phyloP scores from a whole-genome alignment of 768 basidiomycete species.

The Tremella yokohamensis region DNA sequence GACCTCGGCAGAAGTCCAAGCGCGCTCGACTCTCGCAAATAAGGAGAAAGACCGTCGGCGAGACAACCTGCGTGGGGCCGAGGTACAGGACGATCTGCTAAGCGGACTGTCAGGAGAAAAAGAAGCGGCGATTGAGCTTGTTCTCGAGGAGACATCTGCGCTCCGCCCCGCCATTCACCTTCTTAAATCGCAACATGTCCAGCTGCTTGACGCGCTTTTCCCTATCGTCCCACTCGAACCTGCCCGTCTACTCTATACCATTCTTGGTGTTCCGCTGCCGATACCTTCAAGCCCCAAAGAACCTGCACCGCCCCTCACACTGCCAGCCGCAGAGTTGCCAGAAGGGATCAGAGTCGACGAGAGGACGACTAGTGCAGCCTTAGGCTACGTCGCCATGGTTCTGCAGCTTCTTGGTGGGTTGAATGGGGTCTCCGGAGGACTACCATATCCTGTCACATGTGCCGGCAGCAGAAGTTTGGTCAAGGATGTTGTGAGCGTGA shows the following conservation, averaged over 20 bases:
- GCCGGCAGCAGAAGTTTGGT: conserved; percentile 87
- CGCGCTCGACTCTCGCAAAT: conserved; percentile 50
- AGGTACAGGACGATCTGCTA: conserved; percentile 17
- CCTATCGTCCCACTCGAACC: conserved; percentile 83
- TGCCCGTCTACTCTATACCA: conserved; percentile 81
- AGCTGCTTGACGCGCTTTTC: conserved; percentile 70
- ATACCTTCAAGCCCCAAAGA: conserved; percentile 71
- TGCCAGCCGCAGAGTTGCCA: conserved; percentile 59
- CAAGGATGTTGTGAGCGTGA: conserved; percentile 85
- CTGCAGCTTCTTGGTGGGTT: conserved; percentile 78
- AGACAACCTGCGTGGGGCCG: conserved; percentile 52
- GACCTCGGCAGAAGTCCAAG: conserved; percentile 51
- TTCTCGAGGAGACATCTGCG: conserved; percentile 52
- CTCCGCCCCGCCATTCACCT: conserved; percentile 57
- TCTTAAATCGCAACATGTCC: conserved; percentile 56
- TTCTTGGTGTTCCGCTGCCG: conserved; percentile 82
- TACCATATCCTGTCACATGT: conserved; percentile 86
- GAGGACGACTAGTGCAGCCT: conserved; percentile 78
- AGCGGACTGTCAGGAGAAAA: conserved; percentile 17
- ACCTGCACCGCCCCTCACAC: conserved; percentile 74
- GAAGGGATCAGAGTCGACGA: conserved; percentile 58
- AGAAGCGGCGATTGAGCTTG: conserved; percentile 15
- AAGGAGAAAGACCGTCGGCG: conserved; percentile 55
- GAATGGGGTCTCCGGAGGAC: conserved; percentile 55
- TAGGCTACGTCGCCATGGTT: conserved; percentile 85